Base-by-base conservation (phyloP, 2,329 filamentous ascomycete genomes). In the Paraphaeosphaeria minitans region DNA sequence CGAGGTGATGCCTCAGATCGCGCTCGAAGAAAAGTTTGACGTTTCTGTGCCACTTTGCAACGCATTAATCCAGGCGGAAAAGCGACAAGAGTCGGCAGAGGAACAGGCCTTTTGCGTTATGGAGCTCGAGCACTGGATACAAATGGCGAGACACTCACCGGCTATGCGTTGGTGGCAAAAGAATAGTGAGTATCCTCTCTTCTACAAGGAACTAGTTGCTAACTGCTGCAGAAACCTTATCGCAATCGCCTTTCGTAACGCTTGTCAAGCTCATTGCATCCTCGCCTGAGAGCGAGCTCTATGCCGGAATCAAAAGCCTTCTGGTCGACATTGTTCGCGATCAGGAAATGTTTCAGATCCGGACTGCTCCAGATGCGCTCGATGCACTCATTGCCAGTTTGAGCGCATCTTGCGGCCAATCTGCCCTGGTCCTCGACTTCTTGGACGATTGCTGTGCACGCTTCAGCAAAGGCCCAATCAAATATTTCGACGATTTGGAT, bases 91-190 rank as follows among this genome's bases (percentile, higher is more conserved):
- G 9, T 61, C 68, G 13, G 76, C 83, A 14, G 79, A 82, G 16
- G 76, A 81, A 2, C 81, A 83, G 43, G 81, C 85, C 48, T 79
- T 93, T 48, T 81, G 86, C 22, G 75, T 90, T 10, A 85, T 93
- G 68, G 91, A 96, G 75, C 80, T 97, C 29, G 89, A 93, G 73
- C 91, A 94, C 73, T 81, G 96, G 19, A 85, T 97, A 19, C 84
- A 87, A 31, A 91, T 97, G 72, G 92, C 93, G 3, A 86, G 87
- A 62, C 87, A 89, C 67, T 96, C 93, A 3, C 87, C 91, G 0
- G 88, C 89, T 6, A 95, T 97, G 88, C 87, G 90, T 62, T 98
- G 94, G 94, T 97, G 95, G 80, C 84, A 90, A 62, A 93, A 91
- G 70, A 81, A 84, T 60, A 85, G 83, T 79, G 73, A 66, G 75